Evolutionary conservation across 139 green algal species (phyloP).

Genomic region (Spirogloea muscicola): DNA sequence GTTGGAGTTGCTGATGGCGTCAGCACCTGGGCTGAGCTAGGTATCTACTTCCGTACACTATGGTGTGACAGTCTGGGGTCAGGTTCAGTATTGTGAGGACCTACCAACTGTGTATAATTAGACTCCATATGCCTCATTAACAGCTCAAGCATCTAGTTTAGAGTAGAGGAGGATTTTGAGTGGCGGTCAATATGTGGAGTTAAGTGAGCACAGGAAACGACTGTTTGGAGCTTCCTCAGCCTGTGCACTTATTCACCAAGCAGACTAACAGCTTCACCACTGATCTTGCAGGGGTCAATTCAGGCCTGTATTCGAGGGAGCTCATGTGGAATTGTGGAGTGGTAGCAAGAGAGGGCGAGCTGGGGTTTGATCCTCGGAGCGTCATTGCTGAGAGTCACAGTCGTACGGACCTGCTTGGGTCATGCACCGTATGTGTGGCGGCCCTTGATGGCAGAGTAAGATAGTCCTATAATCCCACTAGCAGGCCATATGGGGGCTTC

Average conservation of each 20-base stretch:
- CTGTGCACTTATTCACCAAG: not conserved
- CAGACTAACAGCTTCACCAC: not conserved
- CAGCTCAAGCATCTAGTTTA: not conserved
- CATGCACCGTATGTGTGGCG: conserved; percentile 24
- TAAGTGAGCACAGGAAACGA: not conserved
- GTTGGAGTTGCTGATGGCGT: conserved; percentile 31
- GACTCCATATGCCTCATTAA: not conserved
- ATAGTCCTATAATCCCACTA: too few relatives aligned
- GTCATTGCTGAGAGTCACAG: conserved; percentile 40
- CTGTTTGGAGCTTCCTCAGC: not conserved
- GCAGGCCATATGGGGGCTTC: too few relatives aligned
- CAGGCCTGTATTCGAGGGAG: conserved; percentile 37
- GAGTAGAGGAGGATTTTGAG: not conserved
- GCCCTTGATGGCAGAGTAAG: conserved; percentile 2
- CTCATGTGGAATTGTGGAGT: conserved; percentile 31
- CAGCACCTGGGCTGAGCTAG: conserved; percentile 28
- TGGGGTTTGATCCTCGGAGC: conserved; percentile 15
- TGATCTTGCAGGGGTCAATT: conserved; percentile 33
- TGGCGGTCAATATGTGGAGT: not conserved
- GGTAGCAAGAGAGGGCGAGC: conserved; percentile 7
- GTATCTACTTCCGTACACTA: not conserved
- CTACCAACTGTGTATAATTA: conserved; percentile 5
- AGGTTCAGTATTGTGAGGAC: not conserved
- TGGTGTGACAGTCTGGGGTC: not conserved
- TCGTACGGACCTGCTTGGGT: conserved; percentile 13